Percentiles rank a stretch among this genome's conserved stretches.
These are phyloP conservation scores for Tetrapisispora iriomotensis DNA, from an alignment of 805 yeast genomes.

Conservation along the genomic window DNA sequence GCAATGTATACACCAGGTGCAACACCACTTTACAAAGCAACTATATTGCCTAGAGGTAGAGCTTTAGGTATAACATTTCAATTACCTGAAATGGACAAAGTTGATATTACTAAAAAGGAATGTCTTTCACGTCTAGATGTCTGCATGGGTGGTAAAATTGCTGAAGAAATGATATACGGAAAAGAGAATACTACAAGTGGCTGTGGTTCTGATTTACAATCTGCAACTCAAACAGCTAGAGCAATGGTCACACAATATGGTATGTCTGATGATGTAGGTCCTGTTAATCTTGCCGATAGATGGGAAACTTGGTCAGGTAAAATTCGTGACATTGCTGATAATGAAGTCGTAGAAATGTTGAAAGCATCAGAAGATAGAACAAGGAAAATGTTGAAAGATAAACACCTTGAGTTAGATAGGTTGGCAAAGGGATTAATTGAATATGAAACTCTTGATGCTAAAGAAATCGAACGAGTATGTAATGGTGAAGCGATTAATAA, in stretches of 20 bases:
- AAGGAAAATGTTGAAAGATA: conserved; percentile 51
- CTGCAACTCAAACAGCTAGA: conserved; percentile 87
- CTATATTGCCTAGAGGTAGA: conserved; percentile 92
- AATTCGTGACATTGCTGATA: conserved; percentile 82
- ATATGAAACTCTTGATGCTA: conserved; percentile 87
- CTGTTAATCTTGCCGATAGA: conserved; percentile 76
- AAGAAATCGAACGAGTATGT: conserved; percentile 80
- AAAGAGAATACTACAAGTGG: conserved; percentile 90
- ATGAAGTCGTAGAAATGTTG: conserved; percentile 72
- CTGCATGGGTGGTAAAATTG: conserved; percentile 98
- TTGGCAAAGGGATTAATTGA: conserved; percentile 89
- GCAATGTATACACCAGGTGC: conserved; percentile 93
- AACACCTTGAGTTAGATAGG: conserved; percentile 63
- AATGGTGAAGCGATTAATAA: conserved; percentile 68
- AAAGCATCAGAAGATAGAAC: conserved; percentile 75
- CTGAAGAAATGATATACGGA: conserved; percentile 90
- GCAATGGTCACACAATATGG: conserved; percentile 97
- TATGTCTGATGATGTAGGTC: conserved; percentile 91
- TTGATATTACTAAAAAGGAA: conserved; percentile 82
- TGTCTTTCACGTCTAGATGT: conserved; percentile 89
- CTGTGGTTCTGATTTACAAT: conserved; percentile 82
- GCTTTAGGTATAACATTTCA: conserved; percentile 97
- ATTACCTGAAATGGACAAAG: conserved; percentile 96
- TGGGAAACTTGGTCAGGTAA: conserved; percentile 94
- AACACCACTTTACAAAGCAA: conserved; percentile 91